Evolutionary conservation across 352 stramenopile species (phyloP), one percentile per base, ranked within the genome.

Genomic region (Globisporangium parvum): DNA sequence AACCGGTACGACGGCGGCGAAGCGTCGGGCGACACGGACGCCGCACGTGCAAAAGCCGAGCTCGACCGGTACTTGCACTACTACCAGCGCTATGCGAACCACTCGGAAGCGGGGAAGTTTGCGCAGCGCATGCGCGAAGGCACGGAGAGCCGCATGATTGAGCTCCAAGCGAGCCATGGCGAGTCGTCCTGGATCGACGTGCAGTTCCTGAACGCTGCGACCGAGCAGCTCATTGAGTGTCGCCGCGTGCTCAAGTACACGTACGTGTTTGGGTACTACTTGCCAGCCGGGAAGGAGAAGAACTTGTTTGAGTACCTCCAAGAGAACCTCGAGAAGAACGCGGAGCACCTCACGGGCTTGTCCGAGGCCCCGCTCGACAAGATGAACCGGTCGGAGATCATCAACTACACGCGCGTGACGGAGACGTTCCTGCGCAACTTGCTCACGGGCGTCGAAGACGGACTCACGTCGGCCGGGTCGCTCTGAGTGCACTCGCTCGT

Each of bases 41-140:
- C 81, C 3, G 89, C 94, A 8, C 85, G 87, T 23, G 96, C 96
- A 6, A 98, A 98, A 70, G 88, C 89, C 0, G 96, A 99, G 66
- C 78, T 99, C 53, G 96, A 99, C 72, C 88, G 97, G 41, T 99
- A 99, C 76, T 76, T 99, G 47, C 96, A 99, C 73, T 99, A 99
- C 74, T 99, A 99, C 85, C 94, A 99, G 73, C 93, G 97, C 31
- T 99, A 94, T 48, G 95, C 98, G 49, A 96, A 96, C 52, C 97
- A 99, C 74, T 87, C 93, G 12, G 84, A 97, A 57, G 96, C 93
- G 6, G 90, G 98, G 57, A 97, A 98, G 61, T 99, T 99, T 85
- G 97, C 97, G 2, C 82, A 96, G 56, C 96, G 96, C 59, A 97
- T 98, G 79, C 85, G 97, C 31, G 91, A 98, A 66, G 81, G 93